phyloP scores from a whole-genome alignment of 345 rosid species.

The Citrus inodora region DNA sequence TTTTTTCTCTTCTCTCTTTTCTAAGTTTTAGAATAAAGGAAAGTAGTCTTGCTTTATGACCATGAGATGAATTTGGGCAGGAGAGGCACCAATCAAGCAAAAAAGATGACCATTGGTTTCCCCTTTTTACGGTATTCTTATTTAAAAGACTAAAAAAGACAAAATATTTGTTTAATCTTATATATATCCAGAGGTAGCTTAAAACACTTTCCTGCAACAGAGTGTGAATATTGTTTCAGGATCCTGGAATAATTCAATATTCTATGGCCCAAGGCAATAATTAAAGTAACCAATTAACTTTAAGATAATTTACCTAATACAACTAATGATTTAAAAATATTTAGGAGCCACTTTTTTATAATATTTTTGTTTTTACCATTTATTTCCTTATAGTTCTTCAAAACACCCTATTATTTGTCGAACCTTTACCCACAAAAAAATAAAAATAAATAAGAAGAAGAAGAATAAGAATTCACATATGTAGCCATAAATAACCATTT shows the following conservation, averaged over 20 bases:
- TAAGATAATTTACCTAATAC: background rate
- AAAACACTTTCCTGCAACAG: background rate
- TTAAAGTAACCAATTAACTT: background rate
- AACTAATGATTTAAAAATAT: background rate
- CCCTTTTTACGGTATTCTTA: conserved; percentile 12
- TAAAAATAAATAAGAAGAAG: no score
- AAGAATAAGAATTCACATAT: no score
- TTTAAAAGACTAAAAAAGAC: background rate
- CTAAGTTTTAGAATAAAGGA: conserved; percentile 32
- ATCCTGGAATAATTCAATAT: background rate
- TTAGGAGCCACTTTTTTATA: no score
- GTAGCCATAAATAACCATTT: no score
- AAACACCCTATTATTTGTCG: no score
- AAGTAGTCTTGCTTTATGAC: conserved; percentile 31
- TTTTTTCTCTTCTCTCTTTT: conserved; percentile 18
- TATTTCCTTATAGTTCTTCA: no score
- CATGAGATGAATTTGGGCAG: conserved; percentile 24
- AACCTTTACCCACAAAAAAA: no score
- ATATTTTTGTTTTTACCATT: no score
- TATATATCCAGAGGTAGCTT: background rate
- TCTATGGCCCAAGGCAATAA: background rate
- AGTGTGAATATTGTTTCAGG: background rate
- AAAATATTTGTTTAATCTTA: background rate
- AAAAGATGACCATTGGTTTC: conserved; percentile 24
- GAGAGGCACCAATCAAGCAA: conserved; percentile 46